Evolutionary conservation across 768 basidiomycete genomes (phyloP), one percentile per base, ranked within the genome.

Genomic region (Calocybe indica): DNA sequence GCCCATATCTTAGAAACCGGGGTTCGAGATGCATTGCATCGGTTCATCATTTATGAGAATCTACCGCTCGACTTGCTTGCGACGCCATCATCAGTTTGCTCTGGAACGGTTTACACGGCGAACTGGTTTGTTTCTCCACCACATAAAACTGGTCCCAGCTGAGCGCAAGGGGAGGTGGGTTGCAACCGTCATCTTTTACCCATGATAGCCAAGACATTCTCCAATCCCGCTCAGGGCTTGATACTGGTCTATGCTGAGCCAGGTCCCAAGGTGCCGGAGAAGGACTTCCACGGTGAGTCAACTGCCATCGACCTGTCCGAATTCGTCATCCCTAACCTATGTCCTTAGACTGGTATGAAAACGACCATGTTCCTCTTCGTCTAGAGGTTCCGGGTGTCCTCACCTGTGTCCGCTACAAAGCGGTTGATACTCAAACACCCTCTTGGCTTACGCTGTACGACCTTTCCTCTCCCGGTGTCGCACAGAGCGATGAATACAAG

Each of bases 371-470:
- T 14, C 58, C 65, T 6, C 52, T 55, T 13, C 60, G 66, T 13
- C 43, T 65, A 8, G 52, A 49, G 1, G 52, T 64, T 9, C 57
- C 59, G 11, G 61, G 64, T 5, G 52, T 65, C 38, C 42, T 49
- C 35, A 52, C 57, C 31, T 55, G 56, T 6, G 38, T 51, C 11
- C 57, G 65, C 22, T 65, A 62, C 55, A 60, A 61, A 43, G 58
- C 64, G n/a, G 39, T 46, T 3, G 65, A 62, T 46, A 44, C 46
- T n/a, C 43, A 55, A 42, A 50, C 55, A 46, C 65, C 66, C 6
- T 56, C 56, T 7, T 68, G 60, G 58, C 55, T 65, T 9, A 58
- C 62, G 2, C 47, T 64, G 9, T 64, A 64, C 49, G 64, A 66
- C 46, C 37, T 66, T 7, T 46, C 55, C 5, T 55, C 55, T 12